Evolutionary conservation across 2,329 filamentous ascomycete species (phyloP).

Genomic region (Pestalotiopsis sp.): DNA sequence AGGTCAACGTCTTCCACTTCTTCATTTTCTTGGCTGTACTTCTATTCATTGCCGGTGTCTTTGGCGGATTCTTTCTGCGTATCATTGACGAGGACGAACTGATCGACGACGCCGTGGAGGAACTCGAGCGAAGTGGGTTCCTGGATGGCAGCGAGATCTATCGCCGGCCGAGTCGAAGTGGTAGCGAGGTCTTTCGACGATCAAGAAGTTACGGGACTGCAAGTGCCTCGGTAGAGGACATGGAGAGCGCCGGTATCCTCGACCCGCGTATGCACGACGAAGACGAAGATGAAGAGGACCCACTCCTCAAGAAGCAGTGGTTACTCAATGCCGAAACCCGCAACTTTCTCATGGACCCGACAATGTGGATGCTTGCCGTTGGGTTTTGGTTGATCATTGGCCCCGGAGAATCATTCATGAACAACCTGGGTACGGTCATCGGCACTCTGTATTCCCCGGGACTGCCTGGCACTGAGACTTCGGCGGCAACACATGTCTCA

Average conservation of each 20-base stretch:
- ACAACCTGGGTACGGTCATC: constrained; percentile 94
- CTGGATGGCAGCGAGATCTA: constrained; percentile 48
- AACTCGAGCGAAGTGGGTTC: constrained; percentile 86
- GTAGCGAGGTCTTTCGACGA: constrained; percentile 71
- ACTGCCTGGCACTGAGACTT: constrained; percentile 49
- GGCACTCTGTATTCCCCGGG: constrained; percentile 74
- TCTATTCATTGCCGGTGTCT: constrained; percentile 69
- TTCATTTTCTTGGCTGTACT: constrained; percentile 82
- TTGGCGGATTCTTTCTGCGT: constrained; percentile 74
- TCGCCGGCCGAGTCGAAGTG: constrained; percentile 26
- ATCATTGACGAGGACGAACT: constrained; percentile 85
- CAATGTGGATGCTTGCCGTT: constrained; percentile 92
- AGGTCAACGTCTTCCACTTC: constrained; percentile 79
- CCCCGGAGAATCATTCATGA: constrained; percentile 96
- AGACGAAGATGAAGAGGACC: constrained; percentile 43
- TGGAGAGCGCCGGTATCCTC: constrained; percentile 45
- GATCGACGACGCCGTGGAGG: constrained; percentile 87
- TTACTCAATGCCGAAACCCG: constrained; percentile 89
- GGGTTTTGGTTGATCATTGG: constrained; percentile 94
- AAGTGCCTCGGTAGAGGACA: constrained; percentile 41
- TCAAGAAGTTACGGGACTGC: constrained; percentile 66
- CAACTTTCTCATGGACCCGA: constrained; percentile 81
- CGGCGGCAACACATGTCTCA: constrained; percentile 86
- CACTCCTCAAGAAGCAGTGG: constrained; percentile 79
- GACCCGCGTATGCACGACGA: constrained; percentile 38